phyloP scores from a whole-genome alignment of 345 rosid genomes.

The Lumnitzera littorea region DNA sequence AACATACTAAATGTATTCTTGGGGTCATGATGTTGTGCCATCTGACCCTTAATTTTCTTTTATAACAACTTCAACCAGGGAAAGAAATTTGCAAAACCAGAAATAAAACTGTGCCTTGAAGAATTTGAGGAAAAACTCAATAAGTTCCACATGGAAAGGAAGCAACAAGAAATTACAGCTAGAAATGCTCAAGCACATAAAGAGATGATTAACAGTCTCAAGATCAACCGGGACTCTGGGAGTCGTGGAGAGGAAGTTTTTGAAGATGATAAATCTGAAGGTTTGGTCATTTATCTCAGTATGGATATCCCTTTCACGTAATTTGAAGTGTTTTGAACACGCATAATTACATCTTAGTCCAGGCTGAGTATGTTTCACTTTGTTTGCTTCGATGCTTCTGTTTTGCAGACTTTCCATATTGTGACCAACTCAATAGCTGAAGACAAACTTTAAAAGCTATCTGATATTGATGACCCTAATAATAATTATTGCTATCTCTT shows the following conservation, averaged over 20 bases:
- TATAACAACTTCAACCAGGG: slow-evolving; percentile 38
- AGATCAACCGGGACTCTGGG: slow-evolving; percentile 22
- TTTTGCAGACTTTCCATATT: no score
- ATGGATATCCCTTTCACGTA: not conserved
- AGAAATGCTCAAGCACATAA: slow-evolving; percentile 78
- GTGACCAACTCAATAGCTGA: no score
- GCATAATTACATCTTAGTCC: no score
- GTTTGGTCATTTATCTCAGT: slow-evolving; percentile 28
- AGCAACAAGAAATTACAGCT: slow-evolving; percentile 90
- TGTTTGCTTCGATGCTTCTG: no score
- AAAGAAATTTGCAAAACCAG: slow-evolving; percentile 95
- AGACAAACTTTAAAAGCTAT: no score
- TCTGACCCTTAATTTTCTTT: slow-evolving; percentile 7
- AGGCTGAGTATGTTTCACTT: no score
- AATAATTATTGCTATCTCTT: no score
- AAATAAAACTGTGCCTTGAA: slow-evolving; percentile 76
- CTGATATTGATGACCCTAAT: no score
- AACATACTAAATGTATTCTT: not conserved
- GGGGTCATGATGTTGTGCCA: slow-evolving; percentile 1
- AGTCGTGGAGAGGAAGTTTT: slow-evolving; percentile 37
- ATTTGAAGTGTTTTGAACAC: not conserved
- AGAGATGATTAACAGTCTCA: slow-evolving; percentile 46
- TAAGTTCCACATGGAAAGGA: slow-evolving; percentile 80
- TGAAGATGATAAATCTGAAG: slow-evolving; percentile 43
- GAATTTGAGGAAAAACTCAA: slow-evolving; percentile 94